Evolutionary conservation across 2,329 filamentous ascomycete species (phyloP).

Genomic region (Penicillium sp.): DNA sequence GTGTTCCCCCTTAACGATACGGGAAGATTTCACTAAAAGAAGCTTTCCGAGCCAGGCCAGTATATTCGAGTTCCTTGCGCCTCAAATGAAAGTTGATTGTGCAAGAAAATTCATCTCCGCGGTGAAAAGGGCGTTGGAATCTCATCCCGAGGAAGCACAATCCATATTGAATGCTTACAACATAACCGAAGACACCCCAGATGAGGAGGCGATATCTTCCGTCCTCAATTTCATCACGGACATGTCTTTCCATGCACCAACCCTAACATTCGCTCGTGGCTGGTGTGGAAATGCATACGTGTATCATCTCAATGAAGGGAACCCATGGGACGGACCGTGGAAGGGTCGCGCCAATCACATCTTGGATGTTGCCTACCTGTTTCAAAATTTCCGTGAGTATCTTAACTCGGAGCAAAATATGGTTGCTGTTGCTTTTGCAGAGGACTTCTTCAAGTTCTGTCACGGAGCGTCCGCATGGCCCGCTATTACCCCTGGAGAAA

Average conservation of each 20-base stretch:
- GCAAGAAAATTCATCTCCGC: constrained; percentile 29
- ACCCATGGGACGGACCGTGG: constrained; percentile 51
- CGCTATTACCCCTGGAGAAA: constrained; percentile 20
- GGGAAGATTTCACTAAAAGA: background rate
- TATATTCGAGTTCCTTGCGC: constrained; percentile 35
- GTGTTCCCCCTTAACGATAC: constrained; percentile 18
- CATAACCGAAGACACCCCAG: constrained; percentile 39
- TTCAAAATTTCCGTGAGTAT: constrained; percentile 52
- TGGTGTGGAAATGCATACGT: constrained; percentile 42
- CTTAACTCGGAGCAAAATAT: constrained; percentile 37
- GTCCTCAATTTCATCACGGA: constrained; percentile 53
- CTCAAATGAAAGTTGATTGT: constrained; percentile 24
- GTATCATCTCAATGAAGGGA: constrained; percentile 54
- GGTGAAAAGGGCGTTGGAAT: constrained; percentile 21
- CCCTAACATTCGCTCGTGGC: constrained; percentile 44
- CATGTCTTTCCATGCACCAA: constrained; percentile 52
- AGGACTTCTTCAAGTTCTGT: constrained; percentile 45
- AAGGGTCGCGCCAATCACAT: constrained; percentile 49
- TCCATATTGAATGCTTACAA: constrained; percentile 45
- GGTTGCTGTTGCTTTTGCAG: constrained; percentile 40
- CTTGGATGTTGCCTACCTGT: constrained; percentile 51
- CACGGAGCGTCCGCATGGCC: constrained; percentile 42
- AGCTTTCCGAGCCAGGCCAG: constrained; percentile 23
- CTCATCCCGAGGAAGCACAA: constrained; percentile 30
- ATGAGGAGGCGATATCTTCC: constrained; percentile 47